Base-by-base conservation (phyloP, 345 rosid species). In the Mercurialis annua region DNA sequence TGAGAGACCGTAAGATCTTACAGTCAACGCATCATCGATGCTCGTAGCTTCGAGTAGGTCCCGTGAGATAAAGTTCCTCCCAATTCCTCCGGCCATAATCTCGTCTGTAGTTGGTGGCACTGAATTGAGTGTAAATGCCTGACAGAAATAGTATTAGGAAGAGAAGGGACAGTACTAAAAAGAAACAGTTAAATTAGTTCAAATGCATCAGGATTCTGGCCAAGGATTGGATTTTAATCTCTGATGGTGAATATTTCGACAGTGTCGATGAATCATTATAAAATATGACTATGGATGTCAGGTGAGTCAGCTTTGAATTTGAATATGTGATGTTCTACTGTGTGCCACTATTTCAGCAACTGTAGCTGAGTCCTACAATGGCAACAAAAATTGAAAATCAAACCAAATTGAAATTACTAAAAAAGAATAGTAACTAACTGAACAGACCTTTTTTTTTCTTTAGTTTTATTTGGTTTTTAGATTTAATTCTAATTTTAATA, bases 121-220 rank as follows among this genome's bases (percentile, higher is more conserved):
- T 61, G 90, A 79, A 61, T 86, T 83, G 60, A 82, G 73, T 4
- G 84, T 80, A 72, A 82, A 84, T 67, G 81, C 85, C 91, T 86
- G 36, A 64, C 18, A 59, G 51, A 21, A 24, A 30, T 34, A 21
- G 38, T 15, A 24, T 43, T 34, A 21, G 38, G 20, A 56, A n/a
- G 30, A 31, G 3, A n/a, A 30, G 4, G 34, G 20, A 15, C 11
- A 33, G 11, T 10, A 17, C 26, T 31, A 18, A 30, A n/a, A n/a
- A n/a, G n/a, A n/a, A n/a, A n/a, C n/a, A n/a, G n/a, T n/a, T n/a
- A n/a, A n/a, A n/a, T n/a, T n/a, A n/a, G n/a, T n/a, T n/a, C n/a
- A n/a, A n/a, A n/a, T n/a, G n/a, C n/a, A n/a, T n/a, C n/a, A n/a
- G n/a, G n/a, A n/a, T n/a, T n/a, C n/a, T n/a, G n/a, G n/a, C n/a